Percentiles rank a stretch among this genome's conserved stretches.
phyloP scores from a whole-genome alignment of 2,329 filamentous ascomycete species.

The Hymenoscyphus occultus region DNA sequence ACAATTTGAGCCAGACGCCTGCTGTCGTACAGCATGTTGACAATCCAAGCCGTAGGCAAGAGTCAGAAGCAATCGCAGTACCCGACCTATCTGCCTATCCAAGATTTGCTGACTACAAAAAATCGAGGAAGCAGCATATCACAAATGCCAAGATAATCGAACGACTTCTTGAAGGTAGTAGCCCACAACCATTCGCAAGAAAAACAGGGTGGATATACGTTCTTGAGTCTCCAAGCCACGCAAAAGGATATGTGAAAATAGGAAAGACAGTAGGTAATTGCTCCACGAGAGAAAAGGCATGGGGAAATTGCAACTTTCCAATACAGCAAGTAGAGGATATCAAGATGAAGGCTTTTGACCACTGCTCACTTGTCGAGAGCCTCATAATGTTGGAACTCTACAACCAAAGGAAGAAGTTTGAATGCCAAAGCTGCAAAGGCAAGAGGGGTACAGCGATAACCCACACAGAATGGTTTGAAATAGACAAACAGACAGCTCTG shows the following conservation, averaged over 20 bases:
- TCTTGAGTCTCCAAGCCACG: constrained; percentile 9
- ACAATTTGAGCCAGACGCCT: background rate
- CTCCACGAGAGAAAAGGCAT: constrained; percentile 10
- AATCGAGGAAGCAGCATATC: background rate
- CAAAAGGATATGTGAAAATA: constrained; percentile 17
- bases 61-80: background rate
- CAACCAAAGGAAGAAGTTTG: constrained; percentile 15
- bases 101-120: background rate
- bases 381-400: constrained; percentile 18
- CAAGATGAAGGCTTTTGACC: constrained; percentile 16
- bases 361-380: constrained; percentile 17
- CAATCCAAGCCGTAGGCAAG: background rate
- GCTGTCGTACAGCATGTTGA: background rate
- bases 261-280: constrained; percentile 13
- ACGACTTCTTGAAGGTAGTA: background rate
- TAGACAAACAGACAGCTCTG: constrained; percentile 12
- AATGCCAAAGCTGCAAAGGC: constrained; percentile 6
- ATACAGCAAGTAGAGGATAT: constrained; percentile 6
- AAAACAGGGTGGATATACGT: constrained; percentile 17
- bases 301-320: constrained; percentile 16
- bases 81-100: background rate
- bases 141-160: background rate
- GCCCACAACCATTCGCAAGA: background rate
- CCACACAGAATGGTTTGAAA: constrained; percentile 23
- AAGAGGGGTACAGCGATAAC: background rate